Evolutionary conservation across 2,329 filamentous ascomycete genomes (phyloP).

Genomic region (Aspergillus fischeri): DNA sequence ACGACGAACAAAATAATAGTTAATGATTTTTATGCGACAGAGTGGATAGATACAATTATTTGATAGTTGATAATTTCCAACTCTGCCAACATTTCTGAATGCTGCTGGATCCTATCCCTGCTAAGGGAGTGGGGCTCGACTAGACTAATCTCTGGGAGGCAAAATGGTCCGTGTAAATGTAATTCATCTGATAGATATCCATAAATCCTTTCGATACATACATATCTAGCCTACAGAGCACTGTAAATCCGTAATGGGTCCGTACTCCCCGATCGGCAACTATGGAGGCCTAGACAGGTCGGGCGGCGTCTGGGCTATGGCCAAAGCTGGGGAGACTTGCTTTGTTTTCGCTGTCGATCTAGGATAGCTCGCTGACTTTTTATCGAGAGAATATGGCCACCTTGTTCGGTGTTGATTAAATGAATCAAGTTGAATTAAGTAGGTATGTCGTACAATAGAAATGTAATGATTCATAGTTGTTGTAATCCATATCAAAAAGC

Average conservation of each 20-base stretch:
- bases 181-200: too few relatives aligned
- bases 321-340: not conserved
- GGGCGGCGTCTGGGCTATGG: slow-evolving; percentile 4
- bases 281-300: slow-evolving; percentile 19
- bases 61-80: not conserved
- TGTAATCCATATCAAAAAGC: not conserved
- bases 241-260: not conserved
- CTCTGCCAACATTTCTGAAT: not conserved
- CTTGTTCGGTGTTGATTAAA: not conserved
- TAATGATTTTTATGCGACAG: too few relatives aligned
- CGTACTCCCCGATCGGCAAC: slow-evolving; percentile 19
- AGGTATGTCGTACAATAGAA: not conserved
- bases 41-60: not conserved
- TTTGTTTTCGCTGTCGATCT: not conserved
- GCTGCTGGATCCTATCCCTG: too few relatives aligned
- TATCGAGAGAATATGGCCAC: not conserved
- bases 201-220: too few relatives aligned
- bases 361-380: not conserved
- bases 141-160: not conserved
- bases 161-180: slow-evolving; percentile 14
- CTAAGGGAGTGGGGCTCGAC: not conserved
- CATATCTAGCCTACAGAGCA: too few relatives aligned
- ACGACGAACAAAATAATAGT: too few relatives aligned
- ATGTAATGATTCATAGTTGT: not conserved
- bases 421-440: not conserved